Evolutionary conservation across 805 yeast species (phyloP).

Genomic region (Candida tibetensis): DNA sequence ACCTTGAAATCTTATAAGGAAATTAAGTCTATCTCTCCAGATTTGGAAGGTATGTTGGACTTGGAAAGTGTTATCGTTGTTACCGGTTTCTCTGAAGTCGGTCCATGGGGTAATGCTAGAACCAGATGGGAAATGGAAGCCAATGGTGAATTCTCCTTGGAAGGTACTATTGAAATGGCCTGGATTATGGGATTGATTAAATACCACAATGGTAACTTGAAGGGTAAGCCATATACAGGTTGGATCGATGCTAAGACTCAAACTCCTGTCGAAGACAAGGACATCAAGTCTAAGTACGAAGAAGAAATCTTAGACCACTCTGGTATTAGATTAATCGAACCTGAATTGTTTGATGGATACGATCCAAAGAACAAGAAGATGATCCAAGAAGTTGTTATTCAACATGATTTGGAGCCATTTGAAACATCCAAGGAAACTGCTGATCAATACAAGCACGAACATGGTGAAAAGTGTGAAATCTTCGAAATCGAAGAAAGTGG

Average conservation of each 20-base stretch:
- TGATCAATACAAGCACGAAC: conserved; percentile 87
- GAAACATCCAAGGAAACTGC: conserved; percentile 96
- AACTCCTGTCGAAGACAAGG: conserved; percentile 92
- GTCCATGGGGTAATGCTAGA: conserved; percentile 99
- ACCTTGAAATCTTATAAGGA: conserved; percentile 72
- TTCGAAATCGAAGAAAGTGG: conserved; percentile 87
- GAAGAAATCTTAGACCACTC: conserved; percentile 83
- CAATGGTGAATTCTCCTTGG: conserved; percentile 87
- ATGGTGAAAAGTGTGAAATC: conserved; percentile 89
- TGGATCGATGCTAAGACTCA: conserved; percentile 96
- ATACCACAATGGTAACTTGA: conserved; percentile 87
- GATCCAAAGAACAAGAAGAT: conserved; percentile 91
- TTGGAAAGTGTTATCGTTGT: conserved; percentile 90
- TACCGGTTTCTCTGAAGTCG: conserved; percentile 97
- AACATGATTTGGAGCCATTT: conserved; percentile 94
- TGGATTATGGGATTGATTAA: conserved; percentile 99
- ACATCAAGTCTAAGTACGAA: conserved; percentile 90
- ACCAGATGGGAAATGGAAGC: conserved; percentile 99
- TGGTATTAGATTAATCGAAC: conserved; percentile 96
- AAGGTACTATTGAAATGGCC: conserved; percentile 98
- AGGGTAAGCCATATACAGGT: conserved; percentile 90
- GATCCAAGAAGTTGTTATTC: conserved; percentile 93
- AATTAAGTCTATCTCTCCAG: conserved; percentile 64
- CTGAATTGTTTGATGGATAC: conserved; percentile 90
- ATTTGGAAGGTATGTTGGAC: conserved; percentile 87